Evolutionary conservation across 1,284 basidiomycete genomes (phyloP), one percentile per base, ranked within the genome.

Genomic region (Puccinia horiana): DNA sequence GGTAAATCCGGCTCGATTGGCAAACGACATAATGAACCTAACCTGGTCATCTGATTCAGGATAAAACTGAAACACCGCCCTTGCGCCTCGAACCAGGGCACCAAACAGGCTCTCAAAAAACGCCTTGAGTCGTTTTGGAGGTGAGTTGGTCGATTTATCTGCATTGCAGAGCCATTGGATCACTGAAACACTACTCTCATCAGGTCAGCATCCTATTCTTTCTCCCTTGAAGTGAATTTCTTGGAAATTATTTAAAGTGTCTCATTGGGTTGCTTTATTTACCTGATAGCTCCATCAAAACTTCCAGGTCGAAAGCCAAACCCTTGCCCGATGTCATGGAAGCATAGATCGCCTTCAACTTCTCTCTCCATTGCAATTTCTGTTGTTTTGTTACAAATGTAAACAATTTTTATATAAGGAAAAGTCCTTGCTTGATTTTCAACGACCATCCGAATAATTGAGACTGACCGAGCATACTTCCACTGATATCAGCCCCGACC

Each of bases 111-210:
- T 97, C 44, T 94, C 96, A 89, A 99, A 99, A 89, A 99, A 99
- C 52, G 93, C 91, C 37, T 91, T 91, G 47, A 99, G 90, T 63
- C 97, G 93, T 85, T 95, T 93, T 0, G 95, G 93, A 0, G 97
- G 97, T 1, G 95, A 96, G 82, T 95, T 93, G 83, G 94, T 92
- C 2, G 93, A 92, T 40, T 94, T 93, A 87, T 99, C 97, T 56
- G 97, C 96, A 87, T 99, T 99, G 83, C 98, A 91, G 0, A 99
- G 90, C 97, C 97, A 99, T 88, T 99, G 97, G 2, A 99, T 90
- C 35, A 98, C 97, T 29, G 97, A 99, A 86, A 99, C 94, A 86
- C 95, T 97, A 14, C 47, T 26, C n/a, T 47, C 23, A 44, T 69
- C n/a, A 44, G 65, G 20, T 20, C 75, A 49, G 63, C 58, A 69